A percentile compares a stretch with the other conserved stretches of the same genome.
Evolutionary conservation across 371 early-diverging fungal species (phyloP).

Genomic region (Mucor velutinosus): DNA sequence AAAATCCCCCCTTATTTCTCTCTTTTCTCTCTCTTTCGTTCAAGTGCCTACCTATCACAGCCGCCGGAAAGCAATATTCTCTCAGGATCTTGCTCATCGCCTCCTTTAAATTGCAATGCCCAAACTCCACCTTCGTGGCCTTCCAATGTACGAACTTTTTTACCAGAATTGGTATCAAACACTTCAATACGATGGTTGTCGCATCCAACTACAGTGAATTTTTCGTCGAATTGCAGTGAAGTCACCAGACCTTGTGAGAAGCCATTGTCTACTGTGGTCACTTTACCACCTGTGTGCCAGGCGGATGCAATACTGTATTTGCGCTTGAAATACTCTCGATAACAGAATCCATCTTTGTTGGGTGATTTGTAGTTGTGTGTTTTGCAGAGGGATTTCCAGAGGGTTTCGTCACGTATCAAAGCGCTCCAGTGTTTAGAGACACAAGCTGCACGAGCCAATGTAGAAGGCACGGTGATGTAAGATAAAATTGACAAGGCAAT

Average conservation of each 20-base stretch:
- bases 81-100: conserved; percentile 68
- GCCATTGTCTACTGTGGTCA: conserved; percentile 70
- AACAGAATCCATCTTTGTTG: conserved; percentile 42
- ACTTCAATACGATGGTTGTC: conserved; percentile 85
- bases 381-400: conserved; percentile 49
- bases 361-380: conserved; percentile 29
- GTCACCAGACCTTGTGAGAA: conserved; percentile 81
- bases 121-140: conserved; percentile 51
- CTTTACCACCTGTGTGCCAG: conserved; percentile 75
- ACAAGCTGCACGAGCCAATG: conserved; percentile 69
- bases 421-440: conserved; percentile 78
- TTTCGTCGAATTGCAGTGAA: conserved; percentile 83
- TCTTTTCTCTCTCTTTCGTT: neutral
- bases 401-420: conserved; percentile 61
- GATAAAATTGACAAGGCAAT: conserved; percentile 71
- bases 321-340: conserved; percentile 73
- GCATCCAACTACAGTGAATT: conserved; percentile 82
- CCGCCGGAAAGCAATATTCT: conserved; percentile 77
- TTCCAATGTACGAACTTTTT: conserved; percentile 60
- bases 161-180: conserved; percentile 75
- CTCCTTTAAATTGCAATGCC: conserved; percentile 21
- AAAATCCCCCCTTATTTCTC: neutral
- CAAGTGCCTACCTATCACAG: conserved; percentile 64
- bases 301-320: conserved; percentile 70
- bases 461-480: conserved; percentile 62